A percentile compares a stretch with the other conserved stretches of the same genome.
phyloP scores from a whole-genome alignment of 306 rosid genomes.

The Casuarina equisetifolia region DNA sequence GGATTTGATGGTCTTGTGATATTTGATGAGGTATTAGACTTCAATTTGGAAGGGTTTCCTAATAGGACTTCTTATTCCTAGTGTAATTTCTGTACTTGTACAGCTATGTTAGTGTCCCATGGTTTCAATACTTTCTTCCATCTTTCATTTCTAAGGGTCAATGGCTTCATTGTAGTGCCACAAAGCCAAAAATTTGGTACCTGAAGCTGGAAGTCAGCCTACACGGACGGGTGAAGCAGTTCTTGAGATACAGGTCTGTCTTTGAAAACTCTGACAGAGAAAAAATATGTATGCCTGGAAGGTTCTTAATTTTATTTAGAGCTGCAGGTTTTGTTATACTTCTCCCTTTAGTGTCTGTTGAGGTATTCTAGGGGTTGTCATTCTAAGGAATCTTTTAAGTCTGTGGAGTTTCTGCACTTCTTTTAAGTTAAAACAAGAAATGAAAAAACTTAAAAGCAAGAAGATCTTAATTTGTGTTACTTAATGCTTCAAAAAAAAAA shows the following conservation, averaged over 20 bases:
- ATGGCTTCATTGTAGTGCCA: constrained; percentile 86
- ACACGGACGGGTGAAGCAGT: constrained; percentile 99
- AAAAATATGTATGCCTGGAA: no score
- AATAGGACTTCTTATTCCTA: constrained; percentile 20
- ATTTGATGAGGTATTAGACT: constrained; percentile 77
- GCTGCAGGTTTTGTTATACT: not conserved
- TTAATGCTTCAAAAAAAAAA: not conserved
- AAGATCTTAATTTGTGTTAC: no score
- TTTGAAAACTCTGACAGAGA: not conserved
- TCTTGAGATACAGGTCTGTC: constrained; percentile 87
- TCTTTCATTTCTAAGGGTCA: constrained; percentile 49
- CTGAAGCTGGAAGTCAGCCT: constrained; percentile 98
- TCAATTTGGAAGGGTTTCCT: constrained; percentile 25
- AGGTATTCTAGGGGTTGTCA: not conserved
- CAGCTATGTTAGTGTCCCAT: constrained; percentile 18
- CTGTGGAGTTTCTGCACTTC: not conserved
- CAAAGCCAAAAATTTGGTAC: constrained; percentile 97
- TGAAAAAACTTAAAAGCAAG: no score
- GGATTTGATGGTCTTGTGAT: constrained; percentile 79
- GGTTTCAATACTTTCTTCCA: constrained; percentile 34
- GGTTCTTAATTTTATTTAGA: not conserved
- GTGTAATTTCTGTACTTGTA: constrained; percentile 6
- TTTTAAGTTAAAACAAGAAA: not conserved
- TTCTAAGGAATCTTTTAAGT: not conserved
- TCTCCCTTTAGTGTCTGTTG: not conserved